Percentiles rank a stretch among this genome's conserved stretches.
Conservation (phyloP, 495 filamentous ascomycete genomes). For the Podospora tetraspora region DNA sequence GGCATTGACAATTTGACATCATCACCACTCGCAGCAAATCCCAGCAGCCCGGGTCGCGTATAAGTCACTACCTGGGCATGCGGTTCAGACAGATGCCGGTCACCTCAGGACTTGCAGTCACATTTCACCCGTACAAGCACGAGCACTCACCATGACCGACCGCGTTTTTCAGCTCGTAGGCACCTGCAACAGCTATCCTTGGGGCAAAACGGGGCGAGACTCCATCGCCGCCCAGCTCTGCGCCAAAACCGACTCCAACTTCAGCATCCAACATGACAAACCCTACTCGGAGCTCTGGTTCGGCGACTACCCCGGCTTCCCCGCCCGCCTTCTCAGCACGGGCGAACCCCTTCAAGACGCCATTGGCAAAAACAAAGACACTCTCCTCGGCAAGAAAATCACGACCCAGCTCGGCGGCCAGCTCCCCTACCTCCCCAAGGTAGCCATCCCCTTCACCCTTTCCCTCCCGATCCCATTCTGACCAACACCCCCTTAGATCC, state of each 20-base stretch:
- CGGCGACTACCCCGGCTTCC: slow-evolving; percentile 70
- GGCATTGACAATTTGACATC: too few relatives aligned
- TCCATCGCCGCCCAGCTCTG: slow-evolving; percentile 67
- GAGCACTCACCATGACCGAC: slow-evolving; percentile 13
- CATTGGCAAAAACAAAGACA: slow-evolving; percentile 56
- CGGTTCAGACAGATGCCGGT: too few relatives aligned
- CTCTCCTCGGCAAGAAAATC: slow-evolving; percentile 59
- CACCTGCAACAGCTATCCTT: slow-evolving; percentile 53
- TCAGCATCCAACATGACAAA: slow-evolving; percentile 66
- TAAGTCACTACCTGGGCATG: too few relatives aligned
- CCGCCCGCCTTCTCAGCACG: slow-evolving; percentile 55
- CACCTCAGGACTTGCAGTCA: too few relatives aligned
- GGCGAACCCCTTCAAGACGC: slow-evolving; percentile 62
- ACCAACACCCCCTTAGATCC: slow-evolving; percentile 41
- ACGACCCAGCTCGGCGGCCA: slow-evolving; percentile 59
- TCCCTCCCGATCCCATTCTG: not conserved
- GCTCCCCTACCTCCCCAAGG: slow-evolving; percentile 72
- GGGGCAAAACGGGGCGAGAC: slow-evolving; percentile 66
- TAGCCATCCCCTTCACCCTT: slow-evolving; percentile 18
- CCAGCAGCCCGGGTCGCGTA: too few relatives aligned
- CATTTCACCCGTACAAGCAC: too few relatives aligned
- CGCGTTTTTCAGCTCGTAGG: slow-evolving; percentile 49
- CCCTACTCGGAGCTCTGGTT: slow-evolving; percentile 69
- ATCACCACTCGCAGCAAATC: too few relatives aligned
- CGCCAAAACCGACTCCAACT: slow-evolving; percentile 58